Evolutionary conservation across 306 rosid genomes (phyloP), one percentile per base, ranked within the genome.

Genomic region (Abrus precatorius): DNA sequence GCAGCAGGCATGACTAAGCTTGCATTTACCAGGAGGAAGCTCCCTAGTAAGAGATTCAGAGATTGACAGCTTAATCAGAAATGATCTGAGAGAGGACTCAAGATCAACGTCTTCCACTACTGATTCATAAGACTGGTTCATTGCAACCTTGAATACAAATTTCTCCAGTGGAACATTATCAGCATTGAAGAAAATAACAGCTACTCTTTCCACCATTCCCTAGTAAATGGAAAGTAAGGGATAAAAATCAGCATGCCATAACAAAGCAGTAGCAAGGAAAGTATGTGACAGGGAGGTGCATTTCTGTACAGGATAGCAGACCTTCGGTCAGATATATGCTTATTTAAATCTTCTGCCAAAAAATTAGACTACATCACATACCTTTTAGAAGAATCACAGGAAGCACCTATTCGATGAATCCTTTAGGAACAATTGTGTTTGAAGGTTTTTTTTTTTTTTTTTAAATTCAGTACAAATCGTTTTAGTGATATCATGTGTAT

Each of bases 121-220:
- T 38, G 96, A 84, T 69, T 85, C 88, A 80, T 60, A 83, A 43
- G 92, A 78, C 61, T 59, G 93, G 86, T 89, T 87, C 90, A 91
- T 75, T 28, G 72, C 61, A 63, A 91, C 88, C 90, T 90, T 91
- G 88, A 91, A 95, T 70, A 89, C 72, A 75, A 91, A 95, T 82
- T 92, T 85, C 88, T 95, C 98, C 62, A 85, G 28, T 6, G 92
- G 94, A 77, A 84, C 69, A 45, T 84, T 54, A 9, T 88, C 89
- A 50, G 84, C 32, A 50, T 80, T 76, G 81, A 84, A 91, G 89
- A 93, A 90, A 71, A 90, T 86, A 75, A 95, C 94, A 30, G 89
- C 96, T 55, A 89, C 91, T 82, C 94, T 89, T 55, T 95, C 98
- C 65, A 95, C 97, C 82, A 90, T 52, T 48, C 93, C 97, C 98